phyloP scores from a whole-genome alignment of 2,329 filamentous ascomycete species.

The Penicillium glabrum region DNA sequence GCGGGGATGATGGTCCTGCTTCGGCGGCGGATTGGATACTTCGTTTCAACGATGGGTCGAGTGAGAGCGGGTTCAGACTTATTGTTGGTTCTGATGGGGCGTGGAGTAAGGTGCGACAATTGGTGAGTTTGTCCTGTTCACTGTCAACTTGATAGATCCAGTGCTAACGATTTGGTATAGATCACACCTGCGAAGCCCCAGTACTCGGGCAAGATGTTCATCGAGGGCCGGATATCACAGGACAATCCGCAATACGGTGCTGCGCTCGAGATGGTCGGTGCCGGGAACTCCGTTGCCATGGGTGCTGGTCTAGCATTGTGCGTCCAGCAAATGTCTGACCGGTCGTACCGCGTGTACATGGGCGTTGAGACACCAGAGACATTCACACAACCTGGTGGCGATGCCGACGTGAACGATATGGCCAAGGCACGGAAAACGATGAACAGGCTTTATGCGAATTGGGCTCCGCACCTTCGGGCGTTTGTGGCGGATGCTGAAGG shows the following conservation, averaged over 20 bases:
- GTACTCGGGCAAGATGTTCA: slow-evolving; percentile 36
- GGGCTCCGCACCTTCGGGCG: slow-evolving; percentile 15
- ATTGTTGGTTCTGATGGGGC: slow-evolving; percentile 52
- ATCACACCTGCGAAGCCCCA: slow-evolving; percentile 34
- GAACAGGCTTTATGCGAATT: slow-evolving; percentile 1
- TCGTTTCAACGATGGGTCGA: slow-evolving; percentile 29
- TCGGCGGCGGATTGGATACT: slow-evolving; percentile 12
- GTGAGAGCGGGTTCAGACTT: slow-evolving; percentile 41
- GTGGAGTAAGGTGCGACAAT: slow-evolving; percentile 41
- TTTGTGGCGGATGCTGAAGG: slow-evolving; percentile 19
- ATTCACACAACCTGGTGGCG: background rate
- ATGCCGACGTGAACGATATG: slow-evolving; percentile 3
- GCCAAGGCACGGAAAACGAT: background rate
- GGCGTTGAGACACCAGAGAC: slow-evolving; percentile 7
- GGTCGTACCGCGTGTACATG: slow-evolving; percentile 23
- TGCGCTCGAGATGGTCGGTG: slow-evolving; percentile 18
- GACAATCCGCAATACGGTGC: slow-evolving; percentile 28
- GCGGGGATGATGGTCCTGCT: background rate
- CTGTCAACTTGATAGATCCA: background rate
- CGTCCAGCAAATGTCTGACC: slow-evolving; percentile 18
- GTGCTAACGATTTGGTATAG: slow-evolving; percentile 11
- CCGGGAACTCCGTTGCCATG: slow-evolving; percentile 3
- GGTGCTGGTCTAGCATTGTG: slow-evolving; percentile 11
- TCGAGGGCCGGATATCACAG: slow-evolving; percentile 24
- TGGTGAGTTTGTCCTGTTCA: slow-evolving; percentile 22